Evolutionary conservation across 768 basidiomycete species (phyloP).

Genomic region (Rhizopogon sp.): DNA sequence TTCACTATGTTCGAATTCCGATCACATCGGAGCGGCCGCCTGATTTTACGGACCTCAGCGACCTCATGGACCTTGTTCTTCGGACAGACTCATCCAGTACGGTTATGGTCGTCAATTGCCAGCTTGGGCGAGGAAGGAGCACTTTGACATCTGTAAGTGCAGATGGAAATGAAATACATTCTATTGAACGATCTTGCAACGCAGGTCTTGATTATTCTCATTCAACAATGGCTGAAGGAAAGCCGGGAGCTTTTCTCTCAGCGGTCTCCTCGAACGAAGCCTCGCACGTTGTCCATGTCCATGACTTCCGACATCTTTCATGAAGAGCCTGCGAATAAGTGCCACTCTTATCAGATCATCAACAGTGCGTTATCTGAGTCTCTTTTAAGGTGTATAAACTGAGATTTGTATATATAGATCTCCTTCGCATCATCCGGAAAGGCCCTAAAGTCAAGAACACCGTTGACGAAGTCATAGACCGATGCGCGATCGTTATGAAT

Average conservation of each 20-base stretch:
- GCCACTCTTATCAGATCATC: conserved; percentile 80
- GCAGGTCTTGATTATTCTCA: conserved; percentile 76
- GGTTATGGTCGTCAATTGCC: conserved; percentile 92
- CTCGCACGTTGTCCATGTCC: conserved; percentile 43
- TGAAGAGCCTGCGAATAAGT: conserved; percentile 26
- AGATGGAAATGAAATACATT: neutral
- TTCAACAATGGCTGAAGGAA: conserved; percentile 74
- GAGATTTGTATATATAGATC: conserved; percentile 38
- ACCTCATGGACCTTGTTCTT: conserved; percentile 75
- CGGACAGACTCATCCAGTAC: conserved; percentile 61
- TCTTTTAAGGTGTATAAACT: neutral
- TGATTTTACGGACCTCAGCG: conserved; percentile 68
- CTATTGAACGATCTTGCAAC: neutral
- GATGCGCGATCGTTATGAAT: conserved; percentile 78
- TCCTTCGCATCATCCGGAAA: conserved; percentile 81
- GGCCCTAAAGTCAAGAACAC: conserved; percentile 81
- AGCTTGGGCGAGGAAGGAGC: conserved; percentile 88
- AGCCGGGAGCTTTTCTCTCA: conserved; percentile 22
- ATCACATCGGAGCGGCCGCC: conserved; percentile 87
- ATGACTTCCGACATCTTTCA: conserved; percentile 21
- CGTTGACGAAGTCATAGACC: conserved; percentile 87
- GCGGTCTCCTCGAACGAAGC: conserved; percentile 20
- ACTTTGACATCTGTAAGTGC: conserved; percentile 77
- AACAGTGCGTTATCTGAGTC: conserved; percentile 56
- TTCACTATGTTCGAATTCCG: conserved; percentile 82